Base-by-base conservation (phyloP, 2,329 filamentous ascomycete genomes). In the Diplodia scrobiculata region DNA sequence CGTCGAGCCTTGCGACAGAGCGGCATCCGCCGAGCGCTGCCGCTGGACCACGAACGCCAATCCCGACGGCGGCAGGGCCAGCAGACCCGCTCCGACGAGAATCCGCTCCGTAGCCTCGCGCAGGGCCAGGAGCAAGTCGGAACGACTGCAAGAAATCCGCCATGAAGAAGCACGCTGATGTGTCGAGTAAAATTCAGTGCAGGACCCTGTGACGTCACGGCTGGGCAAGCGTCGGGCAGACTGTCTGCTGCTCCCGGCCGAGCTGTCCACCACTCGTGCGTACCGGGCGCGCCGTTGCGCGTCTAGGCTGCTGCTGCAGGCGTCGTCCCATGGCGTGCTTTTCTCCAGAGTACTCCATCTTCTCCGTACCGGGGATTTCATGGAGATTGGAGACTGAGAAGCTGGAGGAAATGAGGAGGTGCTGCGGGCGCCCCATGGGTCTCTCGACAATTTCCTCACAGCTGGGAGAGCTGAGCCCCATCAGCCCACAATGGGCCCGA, bases 351-450 rank as follows among this genome's bases (percentile, higher is more conserved):
- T 32, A 53, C 55, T 48, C 55, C 55, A 38, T 60, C 27, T 50
- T 62, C 55, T 62, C 58, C 41, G 27, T 50, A 21, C 27, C 58
- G 58, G 58, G 58, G 58, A 62, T 50, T 62, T 48, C 58, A 58
- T 48, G 52, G 63, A 65, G 63, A 65, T 65, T 62, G 58, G 58
- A 65, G 52, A 50, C 13, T 10, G 19, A 58, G 53, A 65, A 65
- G 51, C 41, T 65, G 63, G 63, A 65, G 63, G 63, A 58, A 65
- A 65, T 65, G 63, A 65, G 63, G 63, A 65, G 63, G 32, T 52
- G 45, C 47, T 51, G 59, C 45, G 59, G 59, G 59, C 59, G 14
- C 50, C 50, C 50, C 63, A 65, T 65, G 63, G 62, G 62, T 54
- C 34, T 64, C 9, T 41, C 62, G 62, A 64, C 34, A 41, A 54